A percentile compares a stretch with the other conserved stretches of the same genome.
These are phyloP conservation scores for Lantana camara DNA, from an alignment of 257 asterid species.

Conservation along the genomic window DNA sequence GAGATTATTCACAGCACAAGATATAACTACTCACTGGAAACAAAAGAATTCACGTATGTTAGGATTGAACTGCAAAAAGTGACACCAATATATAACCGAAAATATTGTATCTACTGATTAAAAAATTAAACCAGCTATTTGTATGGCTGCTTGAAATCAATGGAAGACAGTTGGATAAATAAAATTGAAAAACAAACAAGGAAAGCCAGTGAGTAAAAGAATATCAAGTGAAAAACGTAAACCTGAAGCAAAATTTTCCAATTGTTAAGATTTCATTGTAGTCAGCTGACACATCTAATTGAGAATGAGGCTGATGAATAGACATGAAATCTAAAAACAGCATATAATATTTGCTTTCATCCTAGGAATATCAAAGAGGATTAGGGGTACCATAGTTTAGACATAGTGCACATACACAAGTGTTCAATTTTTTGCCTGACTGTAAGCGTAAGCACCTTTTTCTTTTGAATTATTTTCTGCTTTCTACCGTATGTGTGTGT, in stretches of 20 bases:
- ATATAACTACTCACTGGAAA: no score
- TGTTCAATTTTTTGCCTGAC: no score
- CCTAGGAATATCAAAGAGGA: not conserved
- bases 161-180: not conserved
- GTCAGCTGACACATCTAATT: not conserved
- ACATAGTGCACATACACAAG: not conserved
- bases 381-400: not conserved
- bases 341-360: not conserved
- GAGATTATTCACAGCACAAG: no score
- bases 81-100: not conserved
- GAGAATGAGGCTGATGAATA: not conserved
- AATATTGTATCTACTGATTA: not conserved
- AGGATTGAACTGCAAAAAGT: no score
- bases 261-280: slow-evolving; percentile 4
- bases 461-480: no score
- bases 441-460: no score
- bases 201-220: slow-evolving; percentile 5
- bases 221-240: not conserved
- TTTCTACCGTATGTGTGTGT: no score
- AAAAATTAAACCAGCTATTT: slow-evolving; percentile 1
- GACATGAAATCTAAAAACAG: slow-evolving; percentile 13
- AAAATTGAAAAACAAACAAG: not conserved
- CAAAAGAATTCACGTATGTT: no score
- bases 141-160: not conserved
- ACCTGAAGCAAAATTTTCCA: slow-evolving; percentile 1